These are phyloP conservation scores for Acidiella bohemica DNA, from an alignment of 495 filamentous ascomycete species.

Conservation along the genomic window DNA sequence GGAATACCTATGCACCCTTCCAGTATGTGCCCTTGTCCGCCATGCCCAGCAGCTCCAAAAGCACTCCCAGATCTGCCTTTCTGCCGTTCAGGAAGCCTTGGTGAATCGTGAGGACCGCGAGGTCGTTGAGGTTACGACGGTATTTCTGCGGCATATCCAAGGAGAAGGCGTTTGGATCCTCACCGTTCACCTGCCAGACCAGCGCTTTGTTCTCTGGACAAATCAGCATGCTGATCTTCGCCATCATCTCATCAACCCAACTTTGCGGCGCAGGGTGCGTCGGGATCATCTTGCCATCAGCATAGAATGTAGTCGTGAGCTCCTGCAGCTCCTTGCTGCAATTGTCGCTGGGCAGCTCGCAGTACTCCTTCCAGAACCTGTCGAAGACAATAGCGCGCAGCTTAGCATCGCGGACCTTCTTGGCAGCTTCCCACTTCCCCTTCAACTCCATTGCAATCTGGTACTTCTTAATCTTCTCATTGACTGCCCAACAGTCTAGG, in stretches of 20 bases:
- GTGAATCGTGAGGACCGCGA: slow-evolving; percentile 2
- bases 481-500: background rate
- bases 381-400: background rate
- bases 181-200: background rate
- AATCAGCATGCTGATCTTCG: background rate
- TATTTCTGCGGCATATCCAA: background rate
- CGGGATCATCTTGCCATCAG: slow-evolving; percentile 1
- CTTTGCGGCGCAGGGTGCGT: slow-evolving; percentile 4
- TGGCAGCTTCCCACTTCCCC: background rate
- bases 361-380: slow-evolving; percentile 12
- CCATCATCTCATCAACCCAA: slow-evolving; percentile 7
- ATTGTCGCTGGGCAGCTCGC: slow-evolving; percentile 2
- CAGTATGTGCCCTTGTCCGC: slow-evolving; percentile 7
- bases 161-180: background rate
- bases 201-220: background rate
- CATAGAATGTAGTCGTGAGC: slow-evolving; percentile 5
- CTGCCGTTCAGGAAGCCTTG: slow-evolving; percentile 5
- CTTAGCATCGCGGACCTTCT: background rate
- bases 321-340: background rate
- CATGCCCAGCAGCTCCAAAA: slow-evolving; percentile 12
- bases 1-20: no score
- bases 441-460: no score
- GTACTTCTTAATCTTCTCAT: slow-evolving; percentile 1
- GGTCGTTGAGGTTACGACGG: background rate
- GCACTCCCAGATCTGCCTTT: slow-evolving; percentile 8